Conservation (phyloP, 164 flowering plant species). For the Berberis thunbergii region DNA sequence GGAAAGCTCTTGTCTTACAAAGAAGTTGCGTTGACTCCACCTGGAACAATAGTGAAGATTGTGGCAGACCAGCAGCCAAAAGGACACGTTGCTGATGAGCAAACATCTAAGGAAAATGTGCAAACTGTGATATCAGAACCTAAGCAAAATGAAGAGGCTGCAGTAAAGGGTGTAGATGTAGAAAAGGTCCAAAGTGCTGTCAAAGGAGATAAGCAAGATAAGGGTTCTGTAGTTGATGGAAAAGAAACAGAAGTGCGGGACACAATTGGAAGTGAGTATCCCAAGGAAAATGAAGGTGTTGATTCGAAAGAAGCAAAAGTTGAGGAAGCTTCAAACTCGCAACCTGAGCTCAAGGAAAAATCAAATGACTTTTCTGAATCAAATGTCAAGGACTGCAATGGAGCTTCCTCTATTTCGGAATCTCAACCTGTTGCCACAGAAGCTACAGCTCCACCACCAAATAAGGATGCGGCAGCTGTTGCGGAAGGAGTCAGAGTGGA, state of each 20-base stretch:
- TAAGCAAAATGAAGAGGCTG: conserved; percentile 14
- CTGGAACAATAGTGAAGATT: conserved; percentile 76
- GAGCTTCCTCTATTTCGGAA: conserved; percentile 18
- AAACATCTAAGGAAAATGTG: conserved; percentile 16
- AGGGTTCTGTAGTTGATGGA: conserved; percentile 7
- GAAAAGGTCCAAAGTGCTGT: conserved; percentile 17
- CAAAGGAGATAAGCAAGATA: conserved; percentile 15
- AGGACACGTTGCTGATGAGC: conserved; percentile 20
- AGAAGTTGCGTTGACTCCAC: conserved; percentile 86
- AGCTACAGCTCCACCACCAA: conserved; percentile 6
- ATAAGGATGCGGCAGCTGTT: conserved; percentile 14
- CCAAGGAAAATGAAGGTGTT: conserved; percentile 8
- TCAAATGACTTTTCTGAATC: conserved; percentile 7
- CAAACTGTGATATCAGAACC: conserved; percentile 18
- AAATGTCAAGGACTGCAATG: conserved; percentile 5
- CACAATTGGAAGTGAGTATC: not conserved
- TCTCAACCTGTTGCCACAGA: conserved; percentile 18
- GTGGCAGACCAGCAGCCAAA: conserved; percentile 46
- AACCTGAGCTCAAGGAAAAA: conserved; percentile 15
- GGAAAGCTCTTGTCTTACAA: conserved; percentile 80
- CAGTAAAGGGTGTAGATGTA: conserved; percentile 13
- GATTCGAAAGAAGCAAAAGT: conserved; percentile 9
- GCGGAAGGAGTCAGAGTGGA: conserved; percentile 12
- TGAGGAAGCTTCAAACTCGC: not conserved
- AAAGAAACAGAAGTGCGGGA: conserved; percentile 14